Evolutionary conservation across 768 basidiomycete genomes (phyloP).

Genomic region (Leucocoprinus birnbaumii): DNA sequence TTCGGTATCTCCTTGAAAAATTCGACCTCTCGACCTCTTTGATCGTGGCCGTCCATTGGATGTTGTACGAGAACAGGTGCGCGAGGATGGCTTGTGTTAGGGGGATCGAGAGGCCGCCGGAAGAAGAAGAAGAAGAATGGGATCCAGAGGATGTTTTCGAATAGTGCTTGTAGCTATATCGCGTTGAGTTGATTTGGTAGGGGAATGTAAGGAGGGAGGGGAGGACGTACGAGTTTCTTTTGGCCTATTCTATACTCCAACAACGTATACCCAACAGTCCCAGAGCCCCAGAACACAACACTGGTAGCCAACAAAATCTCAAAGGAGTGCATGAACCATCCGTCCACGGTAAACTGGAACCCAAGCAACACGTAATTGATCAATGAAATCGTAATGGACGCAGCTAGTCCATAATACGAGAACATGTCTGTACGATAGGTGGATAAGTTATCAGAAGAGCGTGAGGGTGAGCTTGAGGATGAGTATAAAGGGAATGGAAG

Average conservation of each 20-base stretch:
- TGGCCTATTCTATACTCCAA: slow-evolving; percentile 72
- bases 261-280: slow-evolving; percentile 68
- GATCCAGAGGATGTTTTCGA: slow-evolving; percentile 64
- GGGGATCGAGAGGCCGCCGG: slow-evolving; percentile 69
- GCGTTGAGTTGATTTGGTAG: no score
- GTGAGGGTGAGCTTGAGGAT: no score
- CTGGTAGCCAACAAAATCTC: slow-evolving; percentile 79
- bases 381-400: slow-evolving; percentile 59
- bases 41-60: slow-evolving; percentile 55
- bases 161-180: slow-evolving; percentile 38
- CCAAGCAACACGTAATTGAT: slow-evolving; percentile 78
- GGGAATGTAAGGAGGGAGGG: slow-evolving; percentile 3
- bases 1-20: slow-evolving; percentile 90
- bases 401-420: slow-evolving; percentile 66
- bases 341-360: slow-evolving; percentile 69
- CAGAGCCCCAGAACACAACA: slow-evolving; percentile 75
- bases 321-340: slow-evolving; percentile 75
- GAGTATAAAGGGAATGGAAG: no score
- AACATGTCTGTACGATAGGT: slow-evolving; percentile 42
- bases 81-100: slow-evolving; percentile 66
- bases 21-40: slow-evolving; percentile 87
- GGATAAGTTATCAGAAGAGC: no score
- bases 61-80: slow-evolving; percentile 57
- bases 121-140: slow-evolving; percentile 87
- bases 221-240: slow-evolving; percentile 38